Conservation (phyloP, 2,329 filamentous ascomycete species). For the Penicillium rolfsii region DNA sequence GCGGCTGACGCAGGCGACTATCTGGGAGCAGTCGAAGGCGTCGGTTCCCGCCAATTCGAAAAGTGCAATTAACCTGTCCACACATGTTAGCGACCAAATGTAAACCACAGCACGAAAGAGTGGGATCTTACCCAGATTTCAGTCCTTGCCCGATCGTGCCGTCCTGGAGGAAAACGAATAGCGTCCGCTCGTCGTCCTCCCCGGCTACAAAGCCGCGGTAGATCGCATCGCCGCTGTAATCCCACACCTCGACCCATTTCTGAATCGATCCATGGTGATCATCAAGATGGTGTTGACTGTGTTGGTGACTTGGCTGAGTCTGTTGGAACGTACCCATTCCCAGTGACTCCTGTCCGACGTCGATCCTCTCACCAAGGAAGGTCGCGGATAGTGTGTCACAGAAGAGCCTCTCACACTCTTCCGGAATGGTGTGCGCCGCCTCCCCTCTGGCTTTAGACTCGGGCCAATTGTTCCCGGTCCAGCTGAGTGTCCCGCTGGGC, state of each 20-base stretch:
- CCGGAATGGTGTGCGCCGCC: slow-evolving; percentile 95
- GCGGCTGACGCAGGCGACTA: slow-evolving; percentile 82
- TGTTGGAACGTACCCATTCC: slow-evolving; percentile 71
- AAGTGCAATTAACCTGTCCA: slow-evolving; percentile 75
- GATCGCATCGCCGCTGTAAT: slow-evolving; percentile 80
- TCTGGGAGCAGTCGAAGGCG: slow-evolving; percentile 70
- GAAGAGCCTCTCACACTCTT: slow-evolving; percentile 99
- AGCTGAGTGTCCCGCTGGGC: slow-evolving; percentile 62
- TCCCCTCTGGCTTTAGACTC: slow-evolving; percentile 72
- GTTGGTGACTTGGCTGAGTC: slow-evolving; percentile 32
- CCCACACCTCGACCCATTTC: slow-evolving; percentile 54
- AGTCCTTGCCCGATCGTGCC: slow-evolving; percentile 73
- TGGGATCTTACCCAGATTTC: slow-evolving; percentile 75
- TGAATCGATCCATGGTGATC: slow-evolving; percentile 32
- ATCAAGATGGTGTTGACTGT: slow-evolving; percentile 26
- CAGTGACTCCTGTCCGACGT: slow-evolving; percentile 77
- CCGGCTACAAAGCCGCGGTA: slow-evolving; percentile 85
- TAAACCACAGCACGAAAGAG: slow-evolving; percentile 6
- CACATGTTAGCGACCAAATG: neutral
- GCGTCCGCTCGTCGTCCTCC: slow-evolving; percentile 68
- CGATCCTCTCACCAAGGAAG: slow-evolving; percentile 94
- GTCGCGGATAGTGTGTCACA: slow-evolving; percentile 91
- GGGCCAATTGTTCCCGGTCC: slow-evolving; percentile 37
- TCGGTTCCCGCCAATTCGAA: slow-evolving; percentile 83
- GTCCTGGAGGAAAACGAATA: slow-evolving; percentile 88